A percentile compares a stretch with the other conserved stretches of the same genome.
Conservation (phyloP, 2,329 filamentous ascomycete species). For the Trichoderma simmonsii region DNA sequence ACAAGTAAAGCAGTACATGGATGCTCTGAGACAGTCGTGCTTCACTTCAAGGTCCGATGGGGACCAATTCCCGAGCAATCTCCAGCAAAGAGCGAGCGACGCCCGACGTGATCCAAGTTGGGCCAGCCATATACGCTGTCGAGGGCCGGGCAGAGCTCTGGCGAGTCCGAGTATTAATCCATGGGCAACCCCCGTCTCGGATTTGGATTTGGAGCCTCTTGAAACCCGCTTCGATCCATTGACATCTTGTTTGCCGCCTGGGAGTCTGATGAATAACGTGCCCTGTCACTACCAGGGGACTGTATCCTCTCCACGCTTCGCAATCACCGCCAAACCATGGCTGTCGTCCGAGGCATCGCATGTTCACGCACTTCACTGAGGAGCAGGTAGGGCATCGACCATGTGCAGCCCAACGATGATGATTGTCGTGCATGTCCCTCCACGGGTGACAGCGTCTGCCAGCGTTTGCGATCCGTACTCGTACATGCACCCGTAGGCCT, state of each 20-base stretch:
- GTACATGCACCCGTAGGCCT: not conserved
- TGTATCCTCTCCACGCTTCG: not conserved
- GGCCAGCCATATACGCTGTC: not conserved
- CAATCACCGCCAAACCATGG: not conserved
- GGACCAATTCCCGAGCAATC: constrained; percentile 6
- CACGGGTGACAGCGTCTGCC: not conserved
- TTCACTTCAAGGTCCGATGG: constrained; percentile 6
- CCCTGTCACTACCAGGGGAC: not conserved
- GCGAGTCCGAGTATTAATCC: not conserved
- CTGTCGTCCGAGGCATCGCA: not conserved
- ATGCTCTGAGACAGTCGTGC: not conserved
- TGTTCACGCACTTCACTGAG: not conserved
- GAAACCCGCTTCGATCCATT: not conserved
- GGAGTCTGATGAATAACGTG: not conserved
- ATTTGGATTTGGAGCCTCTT: not conserved
- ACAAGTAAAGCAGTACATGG: not conserved
- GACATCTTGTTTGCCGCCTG: not conserved
- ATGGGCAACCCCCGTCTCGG: not conserved
- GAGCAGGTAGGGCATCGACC: not conserved
- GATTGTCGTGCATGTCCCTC: not conserved
- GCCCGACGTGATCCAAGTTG: not conserved
- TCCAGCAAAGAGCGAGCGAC: constrained; percentile 4
- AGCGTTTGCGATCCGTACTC: not conserved
- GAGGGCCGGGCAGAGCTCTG: not conserved
- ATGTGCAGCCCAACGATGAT: not conserved